Evolutionary conservation across 768 basidiomycete species (phyloP).

Genomic region (Termitomyces sp.): DNA sequence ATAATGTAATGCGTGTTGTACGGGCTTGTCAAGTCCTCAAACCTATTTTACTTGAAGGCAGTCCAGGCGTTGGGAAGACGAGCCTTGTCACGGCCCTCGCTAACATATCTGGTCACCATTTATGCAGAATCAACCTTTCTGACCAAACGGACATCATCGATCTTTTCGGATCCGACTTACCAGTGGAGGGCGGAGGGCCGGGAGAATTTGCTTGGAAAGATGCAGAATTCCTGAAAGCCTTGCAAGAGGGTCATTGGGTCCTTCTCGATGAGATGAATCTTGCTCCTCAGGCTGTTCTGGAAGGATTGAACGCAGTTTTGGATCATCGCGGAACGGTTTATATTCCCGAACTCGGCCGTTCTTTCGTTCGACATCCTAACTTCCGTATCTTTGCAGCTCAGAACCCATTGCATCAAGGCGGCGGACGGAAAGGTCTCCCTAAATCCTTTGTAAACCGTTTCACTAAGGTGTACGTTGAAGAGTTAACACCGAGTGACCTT

Average conservation of each 20-base stretch:
- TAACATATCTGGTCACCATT: slow-evolving; percentile 64
- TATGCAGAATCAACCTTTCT: slow-evolving; percentile 94
- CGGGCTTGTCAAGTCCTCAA: slow-evolving; percentile 87
- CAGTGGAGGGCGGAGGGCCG: slow-evolving; percentile 83
- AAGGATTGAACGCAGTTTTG: slow-evolving; percentile 92
- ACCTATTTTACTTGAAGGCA: slow-evolving; percentile 93
- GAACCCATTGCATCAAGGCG: slow-evolving; percentile 93
- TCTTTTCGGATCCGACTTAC: slow-evolving; percentile 93
- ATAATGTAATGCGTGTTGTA: slow-evolving; percentile 84
- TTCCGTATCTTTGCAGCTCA: slow-evolving; percentile 98
- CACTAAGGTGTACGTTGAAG: slow-evolving; percentile 93
- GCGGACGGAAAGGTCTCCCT: slow-evolving; percentile 94
- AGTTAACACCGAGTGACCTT: slow-evolving; percentile 74
- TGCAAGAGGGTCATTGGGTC: slow-evolving; percentile 97
- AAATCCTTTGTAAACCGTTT: slow-evolving; percentile 98
- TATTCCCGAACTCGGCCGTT: slow-evolving; percentile 89
- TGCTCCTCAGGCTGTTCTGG: slow-evolving; percentile 92
- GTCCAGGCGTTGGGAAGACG: slow-evolving; percentile 97
- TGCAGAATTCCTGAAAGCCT: slow-evolving; percentile 88
- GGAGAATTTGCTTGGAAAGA: slow-evolving; percentile 98
- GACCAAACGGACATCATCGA: slow-evolving; percentile 98
- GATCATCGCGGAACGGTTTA: slow-evolving; percentile 95
- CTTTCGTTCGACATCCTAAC: slow-evolving; percentile 83
- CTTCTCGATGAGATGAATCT: slow-evolving; percentile 99
- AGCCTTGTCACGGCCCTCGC: slow-evolving; percentile 88